Conservation (phyloP, 176 grass and related monocot species). For the Triticum monococcum region DNA sequence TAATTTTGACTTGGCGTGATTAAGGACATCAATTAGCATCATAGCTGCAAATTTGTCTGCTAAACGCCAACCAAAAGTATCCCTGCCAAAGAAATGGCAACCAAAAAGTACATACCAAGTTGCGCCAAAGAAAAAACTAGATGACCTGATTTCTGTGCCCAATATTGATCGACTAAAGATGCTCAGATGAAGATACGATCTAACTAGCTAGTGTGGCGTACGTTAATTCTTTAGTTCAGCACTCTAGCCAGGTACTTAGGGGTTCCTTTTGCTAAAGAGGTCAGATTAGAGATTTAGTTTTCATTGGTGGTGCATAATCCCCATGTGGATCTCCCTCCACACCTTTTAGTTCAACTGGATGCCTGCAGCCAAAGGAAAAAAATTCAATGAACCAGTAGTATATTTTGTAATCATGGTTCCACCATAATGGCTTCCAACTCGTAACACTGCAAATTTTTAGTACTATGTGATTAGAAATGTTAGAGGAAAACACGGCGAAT, state of each 20-base stretch:
- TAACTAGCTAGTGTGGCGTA: not conserved
- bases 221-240: not conserved
- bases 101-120: not conserved
- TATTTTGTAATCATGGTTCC: no score
- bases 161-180: not conserved
- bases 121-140: not conserved
- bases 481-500: no score
- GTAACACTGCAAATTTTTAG: no score
- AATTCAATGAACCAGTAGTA: not conserved
- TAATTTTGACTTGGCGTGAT: not conserved
- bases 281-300: not conserved
- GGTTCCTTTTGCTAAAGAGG: not conserved
- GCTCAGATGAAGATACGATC: not conserved
- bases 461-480: no score
- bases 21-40: not conserved
- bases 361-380: not conserved
- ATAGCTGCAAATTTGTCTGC: not conserved
- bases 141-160: not conserved
- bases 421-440: no score
- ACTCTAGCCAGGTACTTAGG: not conserved
- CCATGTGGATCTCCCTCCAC: not conserved
- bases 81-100: not conserved
- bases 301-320: not conserved
- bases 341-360: not conserved
- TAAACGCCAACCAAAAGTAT: not conserved